phyloP scores from a whole-genome alignment of 805 yeast species.

The Nakazawaea wyomingensis region DNA sequence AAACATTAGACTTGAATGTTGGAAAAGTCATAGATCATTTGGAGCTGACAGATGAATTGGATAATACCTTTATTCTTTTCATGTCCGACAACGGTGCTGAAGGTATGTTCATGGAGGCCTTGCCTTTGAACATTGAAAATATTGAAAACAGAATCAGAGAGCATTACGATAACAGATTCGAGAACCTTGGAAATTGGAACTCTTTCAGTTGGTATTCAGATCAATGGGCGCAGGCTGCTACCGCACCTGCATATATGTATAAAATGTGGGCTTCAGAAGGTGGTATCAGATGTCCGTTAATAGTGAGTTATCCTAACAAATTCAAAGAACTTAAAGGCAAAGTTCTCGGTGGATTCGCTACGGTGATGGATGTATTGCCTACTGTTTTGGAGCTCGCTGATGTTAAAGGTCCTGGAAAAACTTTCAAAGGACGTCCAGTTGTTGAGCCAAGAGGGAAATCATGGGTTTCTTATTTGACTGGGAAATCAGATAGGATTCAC shows the following conservation, averaged over 20 bases:
- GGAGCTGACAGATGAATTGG: constrained; percentile 37
- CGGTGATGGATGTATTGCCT: constrained; percentile 59
- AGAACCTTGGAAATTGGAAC: constrained; percentile 42
- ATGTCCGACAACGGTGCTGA: constrained; percentile 67
- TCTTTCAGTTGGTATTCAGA: constrained; percentile 50
- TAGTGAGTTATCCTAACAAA: constrained; percentile 37
- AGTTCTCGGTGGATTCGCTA: constrained; percentile 36
- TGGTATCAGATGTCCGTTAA: constrained; percentile 53
- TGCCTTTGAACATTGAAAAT: constrained; percentile 35
- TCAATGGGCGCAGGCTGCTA: constrained; percentile 60
- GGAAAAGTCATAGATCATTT: constrained; percentile 43
- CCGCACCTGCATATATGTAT: constrained; percentile 49
- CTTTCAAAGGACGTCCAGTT: constrained; percentile 38
- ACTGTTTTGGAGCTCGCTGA: constrained; percentile 47
- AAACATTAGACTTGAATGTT: constrained; percentile 43
- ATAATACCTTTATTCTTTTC: constrained; percentile 52
- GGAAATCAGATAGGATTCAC: constrained; percentile 28
- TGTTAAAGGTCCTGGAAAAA: constrained; percentile 36
- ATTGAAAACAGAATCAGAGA: constrained; percentile 23
- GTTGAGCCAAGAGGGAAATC: constrained; percentile 41
- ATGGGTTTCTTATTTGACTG: constrained; percentile 34
- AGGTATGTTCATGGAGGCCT: constrained; percentile 52
- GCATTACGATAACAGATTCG: constrained; percentile 37
- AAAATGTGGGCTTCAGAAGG: constrained; percentile 59
- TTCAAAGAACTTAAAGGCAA: constrained; percentile 23